Base-by-base conservation (phyloP, 345 rosid species). In the Sisymbrium altissimum region DNA sequence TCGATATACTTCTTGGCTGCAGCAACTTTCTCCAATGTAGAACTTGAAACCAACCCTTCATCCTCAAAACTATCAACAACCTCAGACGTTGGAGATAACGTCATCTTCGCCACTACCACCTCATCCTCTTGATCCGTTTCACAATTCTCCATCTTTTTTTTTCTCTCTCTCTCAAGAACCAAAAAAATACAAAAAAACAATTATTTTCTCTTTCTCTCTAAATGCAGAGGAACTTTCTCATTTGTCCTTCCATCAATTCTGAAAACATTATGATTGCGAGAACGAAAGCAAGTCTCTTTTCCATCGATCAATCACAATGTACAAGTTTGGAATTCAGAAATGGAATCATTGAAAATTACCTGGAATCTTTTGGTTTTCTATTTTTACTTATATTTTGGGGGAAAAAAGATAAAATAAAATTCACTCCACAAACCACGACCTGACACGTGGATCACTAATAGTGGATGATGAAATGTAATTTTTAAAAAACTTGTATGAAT, bases 1-100 rank as follows among this genome's bases (percentile, higher is more conserved):
- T 94, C 98, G n/a, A 91, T 94, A 66, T 82, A 94, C 78, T 88
- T 93, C 71, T 94, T 91, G 7, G 97, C 96, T 6, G 95, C 98
- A 36, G 92, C 98, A 29, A 85, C 98, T 80, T 82, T 88, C 86
- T 91, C 89, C 79, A 84, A 78, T 40, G 96, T 90, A 78, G 83
- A 83, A 83, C 84, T 78, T 61, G 96, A 89, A 61, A 71, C 79
- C 50, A 50, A 78, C 30, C 73, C 91, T 25, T 80, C 89, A 30
- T 82, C 89, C 36, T 78, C 87, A 60, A 65, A 52, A 50, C 6
- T 70, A 45, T 81, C 82, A 33, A 44, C 81, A 45, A 25, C 82
- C 30, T 70, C 84, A 76, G 67, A 14, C 29, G 35, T 17, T 30
- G 40, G 30, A 6, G 52, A 6, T 18, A 40, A 30, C 30, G 33